These are phyloP conservation scores for Tephrocybe sp. DNA, from an alignment of 768 basidiomycete genomes.

Conservation along the genomic window DNA sequence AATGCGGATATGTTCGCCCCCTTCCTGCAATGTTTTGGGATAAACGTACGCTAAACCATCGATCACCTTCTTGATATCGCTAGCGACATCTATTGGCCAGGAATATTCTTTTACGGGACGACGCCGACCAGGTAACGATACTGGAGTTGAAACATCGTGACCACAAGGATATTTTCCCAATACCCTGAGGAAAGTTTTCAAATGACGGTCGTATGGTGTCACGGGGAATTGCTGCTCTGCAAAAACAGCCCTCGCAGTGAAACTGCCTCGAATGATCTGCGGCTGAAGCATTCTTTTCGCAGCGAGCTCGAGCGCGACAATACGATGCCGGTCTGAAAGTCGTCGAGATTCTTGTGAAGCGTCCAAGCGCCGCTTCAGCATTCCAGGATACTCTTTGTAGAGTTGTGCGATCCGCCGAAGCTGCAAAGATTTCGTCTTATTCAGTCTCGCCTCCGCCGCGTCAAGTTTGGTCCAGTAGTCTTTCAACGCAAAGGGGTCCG, in stretches of 20 bases:
- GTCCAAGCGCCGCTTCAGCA: slow-evolving; percentile 14
- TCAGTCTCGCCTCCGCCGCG: slow-evolving; percentile 18
- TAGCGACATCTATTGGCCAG: slow-evolving; percentile 10
- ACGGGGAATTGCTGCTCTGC: slow-evolving; percentile 17
- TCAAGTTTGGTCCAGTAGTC: slow-evolving; percentile 18
- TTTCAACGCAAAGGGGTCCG: slow-evolving; percentile 8
- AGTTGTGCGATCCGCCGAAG: slow-evolving; percentile 20
- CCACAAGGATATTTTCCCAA: slow-evolving; percentile 16
- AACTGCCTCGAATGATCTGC: slow-evolving; percentile 14
- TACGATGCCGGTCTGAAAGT: slow-evolving; percentile 15
- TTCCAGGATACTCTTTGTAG: slow-evolving; percentile 16
- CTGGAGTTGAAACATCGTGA: not conserved
- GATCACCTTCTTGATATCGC: slow-evolving; percentile 13
- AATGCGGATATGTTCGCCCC: not conserved
- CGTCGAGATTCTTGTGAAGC: slow-evolving; percentile 16
- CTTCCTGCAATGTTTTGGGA: not conserved
- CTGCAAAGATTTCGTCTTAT: slow-evolving; percentile 18
- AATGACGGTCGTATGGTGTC: slow-evolving; percentile 23
- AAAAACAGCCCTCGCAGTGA: slow-evolving; percentile 18
- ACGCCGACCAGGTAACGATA: not conserved
- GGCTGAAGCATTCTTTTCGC: slow-evolving; percentile 15
- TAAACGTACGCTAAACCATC: slow-evolving; percentile 12
- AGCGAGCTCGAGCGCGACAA: slow-evolving; percentile 9
- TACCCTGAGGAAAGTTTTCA: slow-evolving; percentile 21
- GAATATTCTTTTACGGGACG: not conserved